Conservation (phyloP, 2,329 filamentous ascomycete species). For the Colletotrichum viniferum region DNA sequence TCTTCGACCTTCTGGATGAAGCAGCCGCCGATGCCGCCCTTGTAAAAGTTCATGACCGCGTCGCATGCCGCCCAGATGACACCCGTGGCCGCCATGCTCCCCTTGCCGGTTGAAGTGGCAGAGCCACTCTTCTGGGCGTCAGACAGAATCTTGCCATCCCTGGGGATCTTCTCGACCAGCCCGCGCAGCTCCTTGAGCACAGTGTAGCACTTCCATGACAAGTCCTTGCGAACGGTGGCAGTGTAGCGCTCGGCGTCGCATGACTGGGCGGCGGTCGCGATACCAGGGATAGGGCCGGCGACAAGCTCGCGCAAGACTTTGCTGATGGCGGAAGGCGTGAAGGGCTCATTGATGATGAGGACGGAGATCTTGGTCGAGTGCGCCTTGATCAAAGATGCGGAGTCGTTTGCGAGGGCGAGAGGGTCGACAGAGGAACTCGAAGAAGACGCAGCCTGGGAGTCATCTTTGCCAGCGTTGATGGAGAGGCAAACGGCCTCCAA, state of each 20-base stretch:
- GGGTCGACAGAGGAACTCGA: constrained; percentile 50
- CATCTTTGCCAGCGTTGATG: constrained; percentile 36
- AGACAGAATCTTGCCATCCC: constrained; percentile 58
- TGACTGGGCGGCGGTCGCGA: constrained; percentile 73
- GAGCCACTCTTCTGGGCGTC: constrained; percentile 51
- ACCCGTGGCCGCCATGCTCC: constrained; percentile 70
- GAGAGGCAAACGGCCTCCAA: constrained; percentile 46
- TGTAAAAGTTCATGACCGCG: constrained; percentile 66
- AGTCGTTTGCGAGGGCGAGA: constrained; percentile 73
- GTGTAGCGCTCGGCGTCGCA: constrained; percentile 69
- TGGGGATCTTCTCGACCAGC: constrained; percentile 64
- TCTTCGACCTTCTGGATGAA: constrained; percentile 75
- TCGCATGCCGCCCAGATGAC: constrained; percentile 87
- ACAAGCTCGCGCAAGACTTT: constrained; percentile 76
- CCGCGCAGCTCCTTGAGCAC: constrained; percentile 66
- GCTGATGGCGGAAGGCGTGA: constrained; percentile 77
- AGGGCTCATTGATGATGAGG: constrained; percentile 84
- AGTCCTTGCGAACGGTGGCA: constrained; percentile 64
- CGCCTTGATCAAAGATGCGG: constrained; percentile 75
- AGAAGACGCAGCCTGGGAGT: constrained; percentile 11
- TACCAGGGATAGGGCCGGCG: constrained; percentile 72
- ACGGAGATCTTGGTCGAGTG: constrained; percentile 89
- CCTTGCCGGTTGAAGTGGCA: constrained; percentile 42
- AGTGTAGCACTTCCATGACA: constrained; percentile 62
- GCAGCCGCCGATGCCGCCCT: constrained; percentile 71